Evolutionary conservation across 371 early-diverging fungal species (phyloP), one percentile per base, ranked within the genome.

Genomic region (Mucor plumbeus): DNA sequence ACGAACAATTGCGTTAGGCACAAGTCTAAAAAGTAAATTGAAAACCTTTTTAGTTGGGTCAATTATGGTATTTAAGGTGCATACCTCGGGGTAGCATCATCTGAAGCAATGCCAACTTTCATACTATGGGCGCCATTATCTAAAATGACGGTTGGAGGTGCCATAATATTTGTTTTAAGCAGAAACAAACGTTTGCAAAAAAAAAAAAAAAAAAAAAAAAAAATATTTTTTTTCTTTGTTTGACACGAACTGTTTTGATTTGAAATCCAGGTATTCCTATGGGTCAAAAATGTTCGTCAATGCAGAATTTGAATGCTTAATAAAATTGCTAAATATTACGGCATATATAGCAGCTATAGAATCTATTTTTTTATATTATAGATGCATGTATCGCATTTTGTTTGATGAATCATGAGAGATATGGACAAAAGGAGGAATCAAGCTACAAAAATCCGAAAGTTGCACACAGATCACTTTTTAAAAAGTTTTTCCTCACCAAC

Each of bases 111-210:
- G 5, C 91, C 92, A 38, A 80, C 86, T 67, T 94, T 94, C 60
- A 93, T 87, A 10, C 86, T 76, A 41, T 81, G 84, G 17, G 93
- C 93, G 19, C 94, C 94, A 83, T 94, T 93, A 73, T 94, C 94
- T 17, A 93, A 67, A 14, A 93, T 80, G 38, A 93, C 35, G 5
- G 76, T 78, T 7, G 61, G n/a, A 38, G 58, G 44, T 48, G 57
- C 17, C 63, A 68, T 61, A 26, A 21, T 50, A 50, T 33, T 11
- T 38, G 8, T 26, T 26, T 26, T 3, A 26, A 26, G 3, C 26
- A 26, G 26, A 26, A 26, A 26, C 26, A 26, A 26, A 26, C 3
- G 26, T 26, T 26, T 3, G 26, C 3, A 26, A 26, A 26, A 26
- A 26, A 26, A 26, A 67, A 48, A 50, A 19, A 40, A 33, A 14